Conservation (phyloP, 176 grass and related monocot species). For the Bonia amplexicaulis region DNA sequence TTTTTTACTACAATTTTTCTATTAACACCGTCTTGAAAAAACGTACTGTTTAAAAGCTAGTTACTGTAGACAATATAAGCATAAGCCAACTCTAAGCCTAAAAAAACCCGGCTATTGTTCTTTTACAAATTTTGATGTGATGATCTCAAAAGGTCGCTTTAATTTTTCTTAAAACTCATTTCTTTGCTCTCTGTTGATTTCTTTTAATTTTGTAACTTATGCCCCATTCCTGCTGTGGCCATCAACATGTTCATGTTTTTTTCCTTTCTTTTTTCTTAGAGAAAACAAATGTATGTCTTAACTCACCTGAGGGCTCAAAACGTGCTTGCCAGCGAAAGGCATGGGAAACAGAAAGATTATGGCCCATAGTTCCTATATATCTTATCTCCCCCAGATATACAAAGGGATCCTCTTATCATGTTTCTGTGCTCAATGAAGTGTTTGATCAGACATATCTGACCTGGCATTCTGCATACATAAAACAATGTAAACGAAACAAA, state of each 20-base stretch:
- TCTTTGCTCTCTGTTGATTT: neutral
- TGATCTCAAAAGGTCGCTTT: neutral
- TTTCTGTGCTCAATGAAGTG: constrained; percentile 9
- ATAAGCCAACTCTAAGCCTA: too few species aligned
- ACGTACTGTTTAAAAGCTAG: too few species aligned
- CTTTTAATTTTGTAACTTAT: neutral
- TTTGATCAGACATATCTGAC: neutral
- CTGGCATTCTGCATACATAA: neutral
- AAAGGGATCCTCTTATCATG: constrained; percentile 20
- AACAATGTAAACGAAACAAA: neutral
- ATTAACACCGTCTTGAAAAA: too few species aligned
- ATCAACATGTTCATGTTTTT: neutral
- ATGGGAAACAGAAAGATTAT: constrained; percentile 17
- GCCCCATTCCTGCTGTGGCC: neutral
- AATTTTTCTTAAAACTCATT: neutral
- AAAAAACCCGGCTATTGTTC: too few species aligned
- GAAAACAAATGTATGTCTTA: neutral
- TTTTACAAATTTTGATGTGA: neutral
- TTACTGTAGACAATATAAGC: too few species aligned
- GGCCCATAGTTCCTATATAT: constrained; percentile 17
- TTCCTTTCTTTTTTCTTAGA: neutral
- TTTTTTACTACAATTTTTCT: too few species aligned
- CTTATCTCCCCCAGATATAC: constrained; percentile 25
- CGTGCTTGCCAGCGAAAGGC: constrained; percentile 37
- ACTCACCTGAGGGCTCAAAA: constrained; percentile 29